phyloP scores from a whole-genome alignment of 306 rosid species.

The Glycyrrhiza uralensis region DNA sequence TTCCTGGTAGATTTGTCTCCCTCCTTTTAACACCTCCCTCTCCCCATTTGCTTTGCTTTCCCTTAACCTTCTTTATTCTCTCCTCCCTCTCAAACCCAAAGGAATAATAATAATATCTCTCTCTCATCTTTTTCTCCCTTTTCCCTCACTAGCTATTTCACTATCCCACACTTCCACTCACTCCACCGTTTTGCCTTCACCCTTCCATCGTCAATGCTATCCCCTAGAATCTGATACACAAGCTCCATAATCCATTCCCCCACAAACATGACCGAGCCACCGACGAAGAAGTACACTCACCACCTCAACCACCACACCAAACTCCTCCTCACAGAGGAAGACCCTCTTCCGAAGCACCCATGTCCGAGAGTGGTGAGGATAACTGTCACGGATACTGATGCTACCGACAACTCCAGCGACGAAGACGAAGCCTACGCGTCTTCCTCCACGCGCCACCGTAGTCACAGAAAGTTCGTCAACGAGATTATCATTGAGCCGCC shows the following conservation, averaged over 20 bases:
- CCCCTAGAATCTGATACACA: slow-evolving; percentile 22
- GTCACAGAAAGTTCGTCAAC: slow-evolving; percentile 57
- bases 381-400: slow-evolving; percentile 62
- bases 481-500: slow-evolving; percentile 56
- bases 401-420: slow-evolving; percentile 89
- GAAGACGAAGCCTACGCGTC: slow-evolving; percentile 48
- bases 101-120: not conserved
- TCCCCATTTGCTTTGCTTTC: slow-evolving; percentile 22
- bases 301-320: slow-evolving; percentile 43
- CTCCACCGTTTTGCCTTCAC: slow-evolving; percentile 25
- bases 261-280: slow-evolving; percentile 11
- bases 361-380: slow-evolving; percentile 57
- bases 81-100: not conserved
- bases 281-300: slow-evolving; percentile 44
- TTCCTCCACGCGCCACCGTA: slow-evolving; percentile 36
- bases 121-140: not conserved
- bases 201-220: slow-evolving; percentile 48
- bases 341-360: not conserved
- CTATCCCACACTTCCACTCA: not conserved
- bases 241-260: not conserved
- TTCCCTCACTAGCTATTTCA: not conserved
- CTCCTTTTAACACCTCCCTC: slow-evolving; percentile 36
- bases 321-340: no score
- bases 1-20: slow-evolving; percentile 18
- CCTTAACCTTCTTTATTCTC: slow-evolving; percentile 51